Evolutionary conservation across 306 rosid species (phyloP).

Genomic region (Astragalus membranaceus): DNA sequence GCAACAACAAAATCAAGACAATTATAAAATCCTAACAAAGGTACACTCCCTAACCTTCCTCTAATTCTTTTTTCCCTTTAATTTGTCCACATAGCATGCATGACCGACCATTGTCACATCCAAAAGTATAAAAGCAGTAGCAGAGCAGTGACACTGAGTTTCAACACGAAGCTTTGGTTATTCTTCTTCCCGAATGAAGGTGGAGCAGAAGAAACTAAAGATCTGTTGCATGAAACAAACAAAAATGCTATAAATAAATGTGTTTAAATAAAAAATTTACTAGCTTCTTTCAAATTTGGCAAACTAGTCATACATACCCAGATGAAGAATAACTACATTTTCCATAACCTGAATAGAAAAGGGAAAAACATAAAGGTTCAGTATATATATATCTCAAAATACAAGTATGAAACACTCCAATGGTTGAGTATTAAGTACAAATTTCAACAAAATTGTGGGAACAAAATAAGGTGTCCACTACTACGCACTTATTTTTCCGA

Average conservation of each 20-base stretch:
- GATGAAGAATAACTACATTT: constrained; percentile 54
- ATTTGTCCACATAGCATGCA: background rate
- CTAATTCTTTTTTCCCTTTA: constrained; percentile 3
- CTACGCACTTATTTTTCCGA: constrained; percentile 7
- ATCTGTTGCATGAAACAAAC: constrained; percentile 31
- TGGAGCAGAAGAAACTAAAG: constrained; percentile 44
- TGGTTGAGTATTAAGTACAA: background rate
- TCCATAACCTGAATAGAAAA: constrained; percentile 57
- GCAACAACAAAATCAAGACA: constrained; percentile 26
- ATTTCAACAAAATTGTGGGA: background rate
- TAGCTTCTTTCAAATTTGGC: background rate
- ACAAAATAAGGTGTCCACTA: background rate
- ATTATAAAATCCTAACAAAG: constrained; percentile 32
- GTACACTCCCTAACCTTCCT: constrained; percentile 20
- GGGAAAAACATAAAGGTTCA: background rate
- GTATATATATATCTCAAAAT: background rate
- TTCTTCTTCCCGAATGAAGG: constrained; percentile 21
- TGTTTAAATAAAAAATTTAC: background rate
- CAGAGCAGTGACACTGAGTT: constrained; percentile 27
- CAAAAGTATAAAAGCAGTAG: constrained; percentile 39
- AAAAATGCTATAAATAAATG: background rate
- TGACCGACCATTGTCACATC: constrained; percentile 32
- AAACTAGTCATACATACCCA: constrained; percentile 44
- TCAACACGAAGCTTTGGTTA: constrained; percentile 18
- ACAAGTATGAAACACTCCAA: background rate